Percentiles rank a stretch among this genome's conserved stretches.
Conservation (phyloP, 2,329 filamentous ascomycete genomes). For the Curvularia sp. region DNA sequence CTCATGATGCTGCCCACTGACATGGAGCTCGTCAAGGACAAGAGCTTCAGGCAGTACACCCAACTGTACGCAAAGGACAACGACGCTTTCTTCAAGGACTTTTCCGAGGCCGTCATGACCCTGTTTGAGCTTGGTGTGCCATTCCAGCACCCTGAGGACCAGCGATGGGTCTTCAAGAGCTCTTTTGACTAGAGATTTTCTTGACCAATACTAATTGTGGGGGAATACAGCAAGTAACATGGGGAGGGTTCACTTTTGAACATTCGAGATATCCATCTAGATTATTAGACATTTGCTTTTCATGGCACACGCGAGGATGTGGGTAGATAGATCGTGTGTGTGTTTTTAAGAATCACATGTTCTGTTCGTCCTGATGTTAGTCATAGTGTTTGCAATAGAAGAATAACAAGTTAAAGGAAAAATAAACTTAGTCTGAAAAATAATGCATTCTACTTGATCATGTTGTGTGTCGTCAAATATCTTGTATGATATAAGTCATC, state of each 20-base stretch:
- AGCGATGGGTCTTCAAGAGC: conserved; percentile 56
- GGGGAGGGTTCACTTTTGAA: conserved; percentile 22
- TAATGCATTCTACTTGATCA: not conserved
- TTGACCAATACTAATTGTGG: not conserved
- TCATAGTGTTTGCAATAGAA: not conserved
- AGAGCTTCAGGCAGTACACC: conserved; percentile 79
- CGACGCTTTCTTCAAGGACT: conserved; percentile 92
- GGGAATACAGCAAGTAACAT: conserved; percentile 4
- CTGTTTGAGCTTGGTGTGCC: conserved; percentile 95
- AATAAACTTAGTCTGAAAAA: not conserved
- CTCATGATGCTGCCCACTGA: conserved; percentile 99
- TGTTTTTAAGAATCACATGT: not conserved
- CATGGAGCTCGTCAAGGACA: conserved; percentile 85
- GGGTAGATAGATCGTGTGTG: not conserved
- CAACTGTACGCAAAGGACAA: conserved; percentile 92
- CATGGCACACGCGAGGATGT: not conserved
- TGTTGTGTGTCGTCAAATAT: not conserved
- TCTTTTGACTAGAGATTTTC: conserved; percentile 46
- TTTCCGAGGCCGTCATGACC: conserved; percentile 76
- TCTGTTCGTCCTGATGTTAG: not conserved
- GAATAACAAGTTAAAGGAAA: not conserved
- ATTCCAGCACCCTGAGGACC: conserved; percentile 65
- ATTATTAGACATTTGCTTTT: conserved; percentile 29
- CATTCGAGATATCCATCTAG: conserved; percentile 43
- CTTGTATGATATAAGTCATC: too few relatives aligned